Conservation (phyloP, 441 rosid species). For the Gossypium schwendimanii region DNA sequence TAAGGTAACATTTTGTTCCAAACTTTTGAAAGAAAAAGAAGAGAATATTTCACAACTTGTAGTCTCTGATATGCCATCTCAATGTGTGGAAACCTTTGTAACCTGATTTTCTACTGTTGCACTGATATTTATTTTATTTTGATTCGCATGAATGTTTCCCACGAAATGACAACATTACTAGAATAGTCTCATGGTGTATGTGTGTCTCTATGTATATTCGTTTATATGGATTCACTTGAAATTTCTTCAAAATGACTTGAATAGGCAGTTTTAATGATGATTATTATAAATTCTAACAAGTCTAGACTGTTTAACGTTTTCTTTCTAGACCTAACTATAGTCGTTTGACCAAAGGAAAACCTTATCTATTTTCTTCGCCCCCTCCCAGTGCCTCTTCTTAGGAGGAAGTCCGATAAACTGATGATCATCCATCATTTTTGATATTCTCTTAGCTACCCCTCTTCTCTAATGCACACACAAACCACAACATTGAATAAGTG, state of each 20-base stretch:
- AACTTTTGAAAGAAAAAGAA: background rate
- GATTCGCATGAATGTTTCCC: background rate
- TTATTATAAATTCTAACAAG: background rate
- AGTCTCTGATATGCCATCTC: background rate
- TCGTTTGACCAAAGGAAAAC: background rate
- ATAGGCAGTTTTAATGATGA: background rate
- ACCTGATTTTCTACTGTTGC: background rate
- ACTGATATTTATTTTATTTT: background rate
- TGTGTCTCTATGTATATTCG: background rate
- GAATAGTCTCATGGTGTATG: background rate
- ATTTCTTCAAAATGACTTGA: constrained; percentile 1
- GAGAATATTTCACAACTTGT: background rate
- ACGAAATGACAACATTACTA: background rate
- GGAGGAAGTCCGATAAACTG: background rate
- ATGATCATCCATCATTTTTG: constrained; percentile 6
- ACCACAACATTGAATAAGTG: constrained; percentile 21
- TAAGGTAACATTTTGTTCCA: background rate
- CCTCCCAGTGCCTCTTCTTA: background rate
- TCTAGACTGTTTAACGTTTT: background rate
- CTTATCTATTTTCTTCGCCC: background rate
- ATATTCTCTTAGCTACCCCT: constrained; percentile 2
- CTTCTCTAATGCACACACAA: constrained; percentile 16
- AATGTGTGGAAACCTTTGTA: background rate
- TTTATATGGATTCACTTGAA: background rate
- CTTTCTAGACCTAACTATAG: background rate